These are phyloP conservation scores for Salvia hispanica DNA, from an alignment of 257 asterid species.

Conservation along the genomic window DNA sequence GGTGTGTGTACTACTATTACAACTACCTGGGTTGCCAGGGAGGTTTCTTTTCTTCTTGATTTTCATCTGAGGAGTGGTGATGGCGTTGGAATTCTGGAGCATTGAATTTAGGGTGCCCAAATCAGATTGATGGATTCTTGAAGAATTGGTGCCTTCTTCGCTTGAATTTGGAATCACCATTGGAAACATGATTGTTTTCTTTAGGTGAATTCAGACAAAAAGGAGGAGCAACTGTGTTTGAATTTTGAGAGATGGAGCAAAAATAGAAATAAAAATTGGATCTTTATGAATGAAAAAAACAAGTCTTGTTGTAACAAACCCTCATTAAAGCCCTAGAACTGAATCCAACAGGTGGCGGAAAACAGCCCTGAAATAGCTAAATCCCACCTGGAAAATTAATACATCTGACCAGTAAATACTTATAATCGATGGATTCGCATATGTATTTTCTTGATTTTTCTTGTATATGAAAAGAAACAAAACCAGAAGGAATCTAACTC, in stretches of 20 bases:
- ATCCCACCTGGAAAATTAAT: constrained; percentile 39
- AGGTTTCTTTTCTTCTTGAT: constrained; percentile 80
- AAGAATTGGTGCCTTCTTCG: constrained; percentile 54
- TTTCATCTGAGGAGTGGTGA: constrained; percentile 33
- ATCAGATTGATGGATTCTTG: constrained; percentile 44
- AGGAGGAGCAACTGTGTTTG: no score
- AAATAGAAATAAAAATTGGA: not conserved
- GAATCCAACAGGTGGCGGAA: no score
- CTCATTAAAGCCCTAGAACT: constrained; percentile 40
- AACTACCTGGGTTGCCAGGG: constrained; percentile 83
- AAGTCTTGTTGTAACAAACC: constrained; percentile 41
- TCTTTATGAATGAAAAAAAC: constrained; percentile 17
- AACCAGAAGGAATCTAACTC: constrained; percentile 18
- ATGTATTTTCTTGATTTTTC: no score
- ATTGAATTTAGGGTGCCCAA: constrained; percentile 49
- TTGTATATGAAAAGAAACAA: no score
- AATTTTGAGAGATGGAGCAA: no score
- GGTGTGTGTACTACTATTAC: no score
- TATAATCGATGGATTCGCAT: no score
- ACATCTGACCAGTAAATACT: constrained; percentile 11
- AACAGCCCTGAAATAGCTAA: constrained; percentile 28
- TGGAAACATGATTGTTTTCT: constrained; percentile 44
- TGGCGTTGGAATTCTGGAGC: constrained; percentile 31
- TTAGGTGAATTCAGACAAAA: not conserved
- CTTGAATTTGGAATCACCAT: constrained; percentile 47